Evolutionary conservation across 768 basidiomycete genomes (phyloP).

Genomic region (Coprinellus aureogranulatus): DNA sequence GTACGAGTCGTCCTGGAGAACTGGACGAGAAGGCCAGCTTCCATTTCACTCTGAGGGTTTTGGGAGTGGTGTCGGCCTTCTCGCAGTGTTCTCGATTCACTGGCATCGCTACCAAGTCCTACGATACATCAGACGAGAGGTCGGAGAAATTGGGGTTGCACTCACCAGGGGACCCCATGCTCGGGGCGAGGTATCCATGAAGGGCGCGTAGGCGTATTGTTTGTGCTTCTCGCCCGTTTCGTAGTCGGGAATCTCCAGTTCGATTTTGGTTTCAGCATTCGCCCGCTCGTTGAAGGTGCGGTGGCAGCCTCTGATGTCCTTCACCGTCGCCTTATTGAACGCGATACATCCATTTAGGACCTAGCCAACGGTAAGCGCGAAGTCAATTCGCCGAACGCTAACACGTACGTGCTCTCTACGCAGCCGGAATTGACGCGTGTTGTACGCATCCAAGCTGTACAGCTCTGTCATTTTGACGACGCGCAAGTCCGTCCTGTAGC

Average conservation of each 20-base stretch:
- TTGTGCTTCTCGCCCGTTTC: background rate
- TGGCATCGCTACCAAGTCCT: conserved; percentile 33
- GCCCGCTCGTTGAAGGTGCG: background rate
- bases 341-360: background rate
- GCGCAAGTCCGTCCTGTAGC: conserved; percentile 30
- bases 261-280: background rate
- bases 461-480: conserved; percentile 30
- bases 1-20: conserved; percentile 18
- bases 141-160: background rate
- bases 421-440: conserved; percentile 22
- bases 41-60: conserved; percentile 32
- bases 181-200: conserved; percentile 20
- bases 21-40: conserved; percentile 28
- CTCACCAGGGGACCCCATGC: conserved; percentile 30
- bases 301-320: background rate
- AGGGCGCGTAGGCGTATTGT: conserved; percentile 27
- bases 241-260: background rate
- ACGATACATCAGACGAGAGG: background rate
- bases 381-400: background rate
- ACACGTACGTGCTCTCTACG: conserved; percentile 21
- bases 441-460: conserved; percentile 28
- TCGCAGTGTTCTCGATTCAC: conserved; percentile 29
- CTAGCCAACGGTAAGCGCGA: background rate
- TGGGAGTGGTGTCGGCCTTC: conserved; percentile 9
- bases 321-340: background rate